Evolutionary conservation across 2,329 filamentous ascomycete genomes (phyloP).

Genomic region (Metarhizium guizhouense): DNA sequence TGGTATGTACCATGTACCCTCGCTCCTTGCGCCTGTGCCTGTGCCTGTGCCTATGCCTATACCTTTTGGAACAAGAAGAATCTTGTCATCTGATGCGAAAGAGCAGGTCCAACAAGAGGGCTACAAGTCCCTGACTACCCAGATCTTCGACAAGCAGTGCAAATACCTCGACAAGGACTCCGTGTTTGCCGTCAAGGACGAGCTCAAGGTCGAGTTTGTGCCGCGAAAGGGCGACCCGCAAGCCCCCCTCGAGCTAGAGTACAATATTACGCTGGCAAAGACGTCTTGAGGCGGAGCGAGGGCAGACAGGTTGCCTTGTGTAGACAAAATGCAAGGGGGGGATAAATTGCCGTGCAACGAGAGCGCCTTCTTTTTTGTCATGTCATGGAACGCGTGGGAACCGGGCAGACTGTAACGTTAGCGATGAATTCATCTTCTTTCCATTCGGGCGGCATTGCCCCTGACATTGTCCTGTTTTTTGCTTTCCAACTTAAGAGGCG

Average conservation of each 20-base stretch:
- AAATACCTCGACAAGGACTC: conserved; percentile 47
- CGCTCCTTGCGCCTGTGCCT: no score
- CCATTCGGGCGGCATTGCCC: no score
- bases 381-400: neutral
- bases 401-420: neutral
- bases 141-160: conserved; percentile 65
- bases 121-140: conserved; percentile 60
- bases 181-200: conserved; percentile 47
- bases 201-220: conserved; percentile 34
- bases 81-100: neutral
- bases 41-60: no score
- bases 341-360: no score
- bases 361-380: no score
- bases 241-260: conserved; percentile 50
- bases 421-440: neutral
- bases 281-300: neutral
- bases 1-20: conserved; percentile 23
- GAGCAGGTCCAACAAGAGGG: conserved; percentile 37
- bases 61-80: no score
- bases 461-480: no score
- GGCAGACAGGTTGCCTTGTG: no score
- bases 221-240: conserved; percentile 29
- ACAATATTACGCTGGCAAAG: conserved; percentile 44
- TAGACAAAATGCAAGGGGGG: no score
- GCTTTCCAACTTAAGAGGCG: no score